Conservation (phyloP, 2,329 filamentous ascomycete species). For the Cyphellophora europaea region DNA sequence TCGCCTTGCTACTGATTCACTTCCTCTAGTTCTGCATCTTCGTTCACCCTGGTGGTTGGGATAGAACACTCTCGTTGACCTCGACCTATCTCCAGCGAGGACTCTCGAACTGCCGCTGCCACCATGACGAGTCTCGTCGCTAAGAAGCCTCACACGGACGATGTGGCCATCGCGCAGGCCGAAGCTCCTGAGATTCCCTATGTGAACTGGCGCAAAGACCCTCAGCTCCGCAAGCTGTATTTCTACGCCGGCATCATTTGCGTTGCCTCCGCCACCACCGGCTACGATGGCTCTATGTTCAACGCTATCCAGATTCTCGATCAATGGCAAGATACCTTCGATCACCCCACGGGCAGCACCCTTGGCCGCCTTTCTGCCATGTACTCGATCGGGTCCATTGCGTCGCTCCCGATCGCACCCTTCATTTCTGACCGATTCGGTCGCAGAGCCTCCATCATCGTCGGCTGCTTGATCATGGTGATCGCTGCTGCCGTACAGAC, state of each 20-base stretch:
- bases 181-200: conserved; percentile 43
- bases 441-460: conserved; percentile 36
- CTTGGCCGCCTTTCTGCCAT: conserved; percentile 29
- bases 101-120: too few species aligned
- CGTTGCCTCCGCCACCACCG: conserved; percentile 42
- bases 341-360: conserved; percentile 25
- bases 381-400: conserved; percentile 37
- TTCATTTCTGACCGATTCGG: conserved; percentile 40
- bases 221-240: conserved; percentile 46
- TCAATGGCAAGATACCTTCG: conserved; percentile 20
- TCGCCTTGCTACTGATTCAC: too few species aligned
- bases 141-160: conserved; percentile 13
- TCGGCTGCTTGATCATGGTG: conserved; percentile 37
- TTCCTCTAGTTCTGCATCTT: too few species aligned
- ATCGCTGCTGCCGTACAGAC: conserved; percentile 28
- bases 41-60: too few species aligned
- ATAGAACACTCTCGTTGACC: too few species aligned
- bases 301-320: conserved; percentile 12
- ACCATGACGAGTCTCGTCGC: background rate
- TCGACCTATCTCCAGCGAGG: too few species aligned
- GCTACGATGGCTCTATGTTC: conserved; percentile 14
- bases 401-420: conserved; percentile 34
- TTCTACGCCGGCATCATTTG: conserved; percentile 44
- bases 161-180: conserved; percentile 31
- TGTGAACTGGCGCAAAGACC: conserved; percentile 48